Conservation (phyloP, 805 yeast species). For the Zygosaccharomyces kombuchaensis region DNA sequence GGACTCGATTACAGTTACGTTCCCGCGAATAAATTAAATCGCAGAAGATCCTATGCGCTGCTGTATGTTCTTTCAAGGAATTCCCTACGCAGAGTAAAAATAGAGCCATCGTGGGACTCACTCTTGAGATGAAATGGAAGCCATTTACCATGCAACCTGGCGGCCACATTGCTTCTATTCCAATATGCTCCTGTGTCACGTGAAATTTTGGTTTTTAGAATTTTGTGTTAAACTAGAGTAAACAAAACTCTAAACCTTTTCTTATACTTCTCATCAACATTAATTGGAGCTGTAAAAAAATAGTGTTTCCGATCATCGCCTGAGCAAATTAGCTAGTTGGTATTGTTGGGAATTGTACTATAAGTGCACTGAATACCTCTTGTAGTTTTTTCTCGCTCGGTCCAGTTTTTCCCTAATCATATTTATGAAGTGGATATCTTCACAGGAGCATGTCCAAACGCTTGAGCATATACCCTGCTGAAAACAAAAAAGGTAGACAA, state of each 20-base stretch:
- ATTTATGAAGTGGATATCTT: slow-evolving; percentile 3
- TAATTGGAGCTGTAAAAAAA: not conserved
- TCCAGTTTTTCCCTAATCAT: not conserved
- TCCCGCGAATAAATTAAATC: slow-evolving; percentile 13
- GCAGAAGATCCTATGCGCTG: slow-evolving; percentile 15
- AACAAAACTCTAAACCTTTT: not conserved
- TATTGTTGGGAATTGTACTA: not conserved
- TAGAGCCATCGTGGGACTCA: not conserved
- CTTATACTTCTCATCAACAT: not conserved
- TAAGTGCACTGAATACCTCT: not conserved
- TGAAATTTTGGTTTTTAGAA: not conserved
- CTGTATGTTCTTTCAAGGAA: slow-evolving; percentile 13
- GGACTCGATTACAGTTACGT: slow-evolving; percentile 24
- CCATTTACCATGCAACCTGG: not conserved
- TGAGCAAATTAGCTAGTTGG: not conserved
- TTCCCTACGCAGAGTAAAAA: slow-evolving; percentile 3
- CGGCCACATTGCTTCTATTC: not conserved
- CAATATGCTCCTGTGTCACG: not conserved
- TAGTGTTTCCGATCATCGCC: not conserved
- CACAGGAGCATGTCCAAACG: slow-evolving; percentile 10
- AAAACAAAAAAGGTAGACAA: slow-evolving; percentile 5
- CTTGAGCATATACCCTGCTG: slow-evolving; percentile 12
- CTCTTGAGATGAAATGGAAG: not conserved
- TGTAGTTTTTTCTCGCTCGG: not conserved
- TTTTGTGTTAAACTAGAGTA: slow-evolving; percentile 4